phyloP scores from a whole-genome alignment of 768 basidiomycete species.

The Termitomyces sp. region DNA sequence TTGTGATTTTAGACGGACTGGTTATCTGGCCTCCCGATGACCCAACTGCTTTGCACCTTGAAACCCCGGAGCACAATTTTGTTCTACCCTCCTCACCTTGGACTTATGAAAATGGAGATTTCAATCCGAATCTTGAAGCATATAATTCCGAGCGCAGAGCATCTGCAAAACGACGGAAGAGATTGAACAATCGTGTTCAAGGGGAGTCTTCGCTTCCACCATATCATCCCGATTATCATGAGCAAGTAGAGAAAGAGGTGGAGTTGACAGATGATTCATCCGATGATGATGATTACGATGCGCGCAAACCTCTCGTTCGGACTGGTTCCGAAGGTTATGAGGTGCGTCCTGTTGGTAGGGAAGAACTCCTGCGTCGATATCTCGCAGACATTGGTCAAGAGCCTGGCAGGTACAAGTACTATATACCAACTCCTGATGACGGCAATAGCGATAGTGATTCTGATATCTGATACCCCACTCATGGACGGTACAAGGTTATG shows the following conservation, averaged over 20 bases:
- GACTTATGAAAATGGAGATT: slow-evolving; percentile 72
- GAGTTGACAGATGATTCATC: slow-evolving; percentile 14
- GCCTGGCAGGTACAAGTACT: slow-evolving; percentile 59
- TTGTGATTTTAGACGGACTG: slow-evolving; percentile 15
- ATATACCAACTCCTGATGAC: slow-evolving; percentile 52
- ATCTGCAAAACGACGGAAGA: slow-evolving; percentile 16
- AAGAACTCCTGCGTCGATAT: slow-evolving; percentile 58
- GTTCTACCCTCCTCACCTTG: slow-evolving; percentile 65
- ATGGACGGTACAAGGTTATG: background rate
- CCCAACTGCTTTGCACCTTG: slow-evolving; percentile 30
- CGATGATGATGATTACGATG: slow-evolving; percentile 24
- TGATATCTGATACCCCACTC: slow-evolving; percentile 27
- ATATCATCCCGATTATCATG: slow-evolving; percentile 68
- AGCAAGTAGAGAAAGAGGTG: slow-evolving; percentile 21
- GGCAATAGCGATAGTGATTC: slow-evolving; percentile 39
- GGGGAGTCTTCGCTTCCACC: slow-evolving; percentile 56
- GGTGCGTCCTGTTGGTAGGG: slow-evolving; percentile 53
- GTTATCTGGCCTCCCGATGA: slow-evolving; percentile 73
- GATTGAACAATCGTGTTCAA: slow-evolving; percentile 13
- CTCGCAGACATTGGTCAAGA: slow-evolving; percentile 47
- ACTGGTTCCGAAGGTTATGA: slow-evolving; percentile 84
- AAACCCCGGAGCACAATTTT: slow-evolving; percentile 32
- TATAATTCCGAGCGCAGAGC: slow-evolving; percentile 36
- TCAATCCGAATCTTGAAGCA: slow-evolving; percentile 75
- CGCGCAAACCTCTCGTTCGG: slow-evolving; percentile 34